Evolutionary conservation across 1,284 basidiomycete species (phyloP).

Genomic region (Pseudozyma sp.): DNA sequence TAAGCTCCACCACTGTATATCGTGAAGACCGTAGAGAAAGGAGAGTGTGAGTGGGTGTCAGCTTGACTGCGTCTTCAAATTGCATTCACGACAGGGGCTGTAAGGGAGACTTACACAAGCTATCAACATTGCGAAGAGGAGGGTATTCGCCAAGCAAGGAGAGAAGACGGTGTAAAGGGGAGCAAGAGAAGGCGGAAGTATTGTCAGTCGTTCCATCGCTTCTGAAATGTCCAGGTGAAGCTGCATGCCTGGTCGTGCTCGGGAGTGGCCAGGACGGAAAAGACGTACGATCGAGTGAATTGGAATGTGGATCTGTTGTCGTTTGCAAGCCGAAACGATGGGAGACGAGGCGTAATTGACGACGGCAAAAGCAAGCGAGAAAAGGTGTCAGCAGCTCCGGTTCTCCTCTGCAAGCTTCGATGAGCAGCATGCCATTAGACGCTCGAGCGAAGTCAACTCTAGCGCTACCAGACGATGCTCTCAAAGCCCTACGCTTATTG

Average conservation of each 20-base stretch:
- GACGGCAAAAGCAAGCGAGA: background rate
- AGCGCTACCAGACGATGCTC: no score
- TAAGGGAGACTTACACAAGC: slow-evolving; percentile 34
- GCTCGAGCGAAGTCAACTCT: no score
- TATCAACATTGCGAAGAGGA: background rate
- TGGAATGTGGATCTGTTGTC: slow-evolving; percentile 64
- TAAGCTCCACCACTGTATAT: slow-evolving; percentile 18
- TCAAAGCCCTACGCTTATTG: no score
- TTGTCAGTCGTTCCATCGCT: no score
- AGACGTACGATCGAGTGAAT: slow-evolving; percentile 68
- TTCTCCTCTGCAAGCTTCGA: no score
- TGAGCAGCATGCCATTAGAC: no score
- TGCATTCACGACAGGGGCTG: background rate
- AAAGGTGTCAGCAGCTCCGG: no score
- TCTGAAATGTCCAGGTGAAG: background rate
- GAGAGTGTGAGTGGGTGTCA: background rate
- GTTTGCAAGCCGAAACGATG: background rate
- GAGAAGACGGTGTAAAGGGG: background rate
- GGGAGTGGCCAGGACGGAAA: background rate
- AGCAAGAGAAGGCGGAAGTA: background rate
- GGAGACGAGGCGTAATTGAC: background rate
- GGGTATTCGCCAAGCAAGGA: background rate
- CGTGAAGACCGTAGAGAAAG: background rate
- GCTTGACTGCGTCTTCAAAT: background rate
- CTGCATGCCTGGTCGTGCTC: background rate